Evolutionary conservation across 73 alveolate species (phyloP).

Genomic region (Uronychia setigera): DNA sequence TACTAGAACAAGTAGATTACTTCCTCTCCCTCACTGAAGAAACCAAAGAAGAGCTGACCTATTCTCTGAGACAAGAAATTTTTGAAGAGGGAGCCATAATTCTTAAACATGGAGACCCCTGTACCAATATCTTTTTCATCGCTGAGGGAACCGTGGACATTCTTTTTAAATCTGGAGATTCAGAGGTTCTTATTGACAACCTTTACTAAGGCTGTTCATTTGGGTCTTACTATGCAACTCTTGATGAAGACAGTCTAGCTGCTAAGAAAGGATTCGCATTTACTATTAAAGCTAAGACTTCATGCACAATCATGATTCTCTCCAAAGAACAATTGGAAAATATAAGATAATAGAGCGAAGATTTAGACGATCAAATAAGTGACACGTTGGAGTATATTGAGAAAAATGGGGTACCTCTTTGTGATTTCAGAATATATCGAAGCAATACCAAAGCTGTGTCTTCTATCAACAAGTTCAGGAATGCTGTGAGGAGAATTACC

Average conservation of each 20-base stretch:
- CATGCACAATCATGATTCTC: neutral
- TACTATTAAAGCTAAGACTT: conserved; percentile 6
- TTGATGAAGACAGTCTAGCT: neutral
- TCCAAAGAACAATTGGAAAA: neutral
- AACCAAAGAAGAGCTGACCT: conserved; percentile 25
- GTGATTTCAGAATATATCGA: conserved; percentile 14
- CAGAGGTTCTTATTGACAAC: conserved; percentile 22
- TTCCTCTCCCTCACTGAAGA: conserved; percentile 6
- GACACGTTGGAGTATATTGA: conserved; percentile 18
- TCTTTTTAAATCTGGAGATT: neutral
- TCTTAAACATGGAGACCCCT: conserved; percentile 10
- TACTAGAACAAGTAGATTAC: conserved; percentile 12
- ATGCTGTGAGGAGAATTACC: conserved; percentile 10
- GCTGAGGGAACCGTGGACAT: conserved; percentile 7
- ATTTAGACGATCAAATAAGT: neutral
- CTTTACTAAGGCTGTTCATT: conserved; percentile 21
- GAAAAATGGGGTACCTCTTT: conserved; percentile 17
- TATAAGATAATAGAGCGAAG: conserved; percentile 3
- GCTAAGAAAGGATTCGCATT: neutral
- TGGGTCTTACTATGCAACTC: neutral
- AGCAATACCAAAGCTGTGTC: neutral
- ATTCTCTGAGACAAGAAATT: conserved; percentile 14
- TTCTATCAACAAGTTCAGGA: conserved; percentile 5
- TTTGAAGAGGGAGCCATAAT: neutral
- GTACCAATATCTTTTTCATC: neutral